Percentiles rank a stretch among this genome's conserved stretches.
phyloP scores from a whole-genome alignment of 2,329 filamentous ascomycete species.

The Emmonsia crescens region DNA sequence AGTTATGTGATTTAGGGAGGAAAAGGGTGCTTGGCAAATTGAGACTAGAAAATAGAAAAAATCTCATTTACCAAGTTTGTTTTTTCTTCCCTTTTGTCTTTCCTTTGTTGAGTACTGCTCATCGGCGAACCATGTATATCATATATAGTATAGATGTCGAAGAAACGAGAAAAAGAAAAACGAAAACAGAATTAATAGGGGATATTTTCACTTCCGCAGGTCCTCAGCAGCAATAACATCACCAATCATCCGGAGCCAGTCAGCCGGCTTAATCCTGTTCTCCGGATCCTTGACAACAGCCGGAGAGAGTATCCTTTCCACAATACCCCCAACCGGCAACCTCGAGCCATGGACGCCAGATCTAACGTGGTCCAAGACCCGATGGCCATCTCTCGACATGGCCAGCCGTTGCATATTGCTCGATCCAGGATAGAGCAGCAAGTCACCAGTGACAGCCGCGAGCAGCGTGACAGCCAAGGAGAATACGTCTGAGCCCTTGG shows the following conservation, averaged over 20 bases:
- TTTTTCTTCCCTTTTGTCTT: background rate
- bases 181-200: background rate
- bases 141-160: background rate
- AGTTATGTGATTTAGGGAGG: background rate
- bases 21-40: background rate
- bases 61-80: background rate
- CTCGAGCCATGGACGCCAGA: conserved; percentile 27
- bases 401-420: conserved; percentile 31
- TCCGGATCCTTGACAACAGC: conserved; percentile 31
- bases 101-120: background rate
- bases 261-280: conserved; percentile 21
- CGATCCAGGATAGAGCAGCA: conserved; percentile 32
- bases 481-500: conserved; percentile 35
- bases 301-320: conserved; percentile 28
- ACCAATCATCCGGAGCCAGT: conserved; percentile 22
- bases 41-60: background rate
- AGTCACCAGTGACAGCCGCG: conserved; percentile 35
- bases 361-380: conserved; percentile 31
- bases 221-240: background rate
- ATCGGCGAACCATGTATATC: background rate
- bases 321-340: conserved; percentile 30
- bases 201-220: background rate
- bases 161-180: background rate
- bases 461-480: conserved; percentile 37
- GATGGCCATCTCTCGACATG: conserved; percentile 36